These are phyloP conservation scores for Agrocybe praecox DNA, from an alignment of 768 basidiomycete genomes.

Conservation along the genomic window DNA sequence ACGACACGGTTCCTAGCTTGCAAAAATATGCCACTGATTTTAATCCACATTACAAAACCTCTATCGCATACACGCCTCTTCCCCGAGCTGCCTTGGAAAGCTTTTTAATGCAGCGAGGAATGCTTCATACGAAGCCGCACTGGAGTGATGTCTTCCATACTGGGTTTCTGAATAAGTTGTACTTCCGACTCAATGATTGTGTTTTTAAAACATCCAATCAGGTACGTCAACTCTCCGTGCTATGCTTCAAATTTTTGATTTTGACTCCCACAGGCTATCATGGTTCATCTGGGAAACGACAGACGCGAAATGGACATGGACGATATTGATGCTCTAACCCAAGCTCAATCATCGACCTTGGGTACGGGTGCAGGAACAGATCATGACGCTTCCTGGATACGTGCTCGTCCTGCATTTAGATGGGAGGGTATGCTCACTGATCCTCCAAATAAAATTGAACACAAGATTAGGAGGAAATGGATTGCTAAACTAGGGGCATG, in stretches of 20 bases:
- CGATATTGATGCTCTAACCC: slow-evolving; percentile 57
- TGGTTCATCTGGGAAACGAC: slow-evolving; percentile 63
- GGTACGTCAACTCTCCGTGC: slow-evolving; percentile 35
- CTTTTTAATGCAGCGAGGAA: slow-evolving; percentile 64
- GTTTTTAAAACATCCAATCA: slow-evolving; percentile 55
- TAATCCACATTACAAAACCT: slow-evolving; percentile 69
- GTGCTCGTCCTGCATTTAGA: slow-evolving; percentile 60
- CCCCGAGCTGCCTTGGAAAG: slow-evolving; percentile 63
- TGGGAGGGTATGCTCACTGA: slow-evolving; percentile 74
- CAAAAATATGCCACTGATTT: slow-evolving; percentile 57
- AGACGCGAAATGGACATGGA: slow-evolving; percentile 61
- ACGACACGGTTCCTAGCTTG: slow-evolving; percentile 55
- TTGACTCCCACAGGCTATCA: slow-evolving; percentile 47
- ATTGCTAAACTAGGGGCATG: slow-evolving; percentile 64
- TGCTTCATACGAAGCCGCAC: slow-evolving; percentile 47
- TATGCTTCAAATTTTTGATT: not conserved
- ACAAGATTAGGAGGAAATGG: slow-evolving; percentile 35
- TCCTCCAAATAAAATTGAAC: slow-evolving; percentile 39
- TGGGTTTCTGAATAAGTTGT: slow-evolving; percentile 74
- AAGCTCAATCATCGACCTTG: slow-evolving; percentile 51
- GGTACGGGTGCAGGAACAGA: slow-evolving; percentile 76
- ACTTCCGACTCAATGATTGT: slow-evolving; percentile 69
- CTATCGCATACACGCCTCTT: slow-evolving; percentile 73
- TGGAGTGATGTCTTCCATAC: slow-evolving; percentile 56
- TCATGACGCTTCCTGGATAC: slow-evolving; percentile 63